Evolutionary conservation across 2,329 filamentous ascomycete species (phyloP).

Genomic region (Penicillium sp.): DNA sequence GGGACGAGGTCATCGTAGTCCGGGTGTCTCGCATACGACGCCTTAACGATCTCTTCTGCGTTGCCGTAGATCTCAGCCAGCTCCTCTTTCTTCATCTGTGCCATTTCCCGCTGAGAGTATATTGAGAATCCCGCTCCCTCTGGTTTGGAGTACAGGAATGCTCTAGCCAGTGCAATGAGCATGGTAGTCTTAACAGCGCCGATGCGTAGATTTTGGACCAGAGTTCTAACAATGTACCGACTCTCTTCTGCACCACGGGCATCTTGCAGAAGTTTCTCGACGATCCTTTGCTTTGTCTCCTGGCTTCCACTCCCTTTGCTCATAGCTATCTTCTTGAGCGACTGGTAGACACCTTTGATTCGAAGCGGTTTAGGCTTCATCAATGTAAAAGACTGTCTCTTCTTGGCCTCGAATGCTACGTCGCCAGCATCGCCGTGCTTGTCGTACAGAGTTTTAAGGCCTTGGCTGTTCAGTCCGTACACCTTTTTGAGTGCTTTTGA

Average conservation of each 20-base stretch:
- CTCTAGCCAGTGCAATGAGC: constrained; percentile 84
- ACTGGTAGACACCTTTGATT: constrained; percentile 77
- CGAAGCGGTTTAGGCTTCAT: constrained; percentile 81
- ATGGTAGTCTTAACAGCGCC: constrained; percentile 97
- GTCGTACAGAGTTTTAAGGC: constrained; percentile 75
- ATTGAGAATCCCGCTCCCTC: constrained; percentile 53
- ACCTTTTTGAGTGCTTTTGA: constrained; percentile 86
- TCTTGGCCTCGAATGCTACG: constrained; percentile 94
- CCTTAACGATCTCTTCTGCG: constrained; percentile 82
- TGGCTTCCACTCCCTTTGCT: constrained; percentile 80
- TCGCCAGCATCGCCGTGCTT: constrained; percentile 90
- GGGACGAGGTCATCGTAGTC: constrained; percentile 90
- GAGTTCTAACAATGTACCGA: constrained; percentile 79
- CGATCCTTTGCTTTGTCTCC: constrained; percentile 78
- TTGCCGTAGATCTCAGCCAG: constrained; percentile 63
- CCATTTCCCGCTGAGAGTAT: constrained; percentile 47
- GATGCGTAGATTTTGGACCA: constrained; percentile 89
- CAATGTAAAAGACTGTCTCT: constrained; percentile 80
- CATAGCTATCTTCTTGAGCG: constrained; percentile 74
- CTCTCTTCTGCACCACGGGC: constrained; percentile 86
- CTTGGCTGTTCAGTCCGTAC: constrained; percentile 71
- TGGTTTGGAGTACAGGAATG: constrained; percentile 73
- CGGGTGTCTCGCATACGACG: constrained; percentile 78
- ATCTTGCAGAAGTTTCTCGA: constrained; percentile 82
- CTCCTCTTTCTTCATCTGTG: constrained; percentile 70